Percentiles rank a stretch among this genome's conserved stretches.
phyloP scores from a whole-genome alignment of 202 grass and related monocot species.

The Musa balbisiana region DNA sequence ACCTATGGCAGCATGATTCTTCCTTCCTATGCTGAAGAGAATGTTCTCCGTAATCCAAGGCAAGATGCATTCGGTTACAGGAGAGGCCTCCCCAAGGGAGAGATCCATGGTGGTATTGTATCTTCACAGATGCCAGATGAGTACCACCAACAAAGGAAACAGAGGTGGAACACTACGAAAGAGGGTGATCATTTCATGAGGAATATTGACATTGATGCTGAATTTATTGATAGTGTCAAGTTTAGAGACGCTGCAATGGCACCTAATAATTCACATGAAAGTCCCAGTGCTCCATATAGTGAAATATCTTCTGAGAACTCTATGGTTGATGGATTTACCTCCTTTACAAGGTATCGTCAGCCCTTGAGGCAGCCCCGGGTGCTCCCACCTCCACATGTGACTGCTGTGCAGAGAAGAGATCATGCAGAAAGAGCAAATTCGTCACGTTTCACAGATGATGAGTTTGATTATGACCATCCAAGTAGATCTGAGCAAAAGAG shows the following conservation, averaged over 20 bases:
- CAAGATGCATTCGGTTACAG: conserved; percentile 32
- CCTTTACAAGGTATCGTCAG: conserved; percentile 57
- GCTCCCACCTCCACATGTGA: conserved; percentile 51
- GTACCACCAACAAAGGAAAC: conserved; percentile 43
- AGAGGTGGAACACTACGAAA: conserved; percentile 49
- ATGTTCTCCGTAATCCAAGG: conserved; percentile 32
- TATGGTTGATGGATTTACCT: conserved; percentile 46
- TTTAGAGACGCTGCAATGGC: conserved; percentile 63
- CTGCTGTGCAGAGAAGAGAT: conserved; percentile 45
- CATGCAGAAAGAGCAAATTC: conserved; percentile 33
- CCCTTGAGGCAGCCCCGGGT: conserved; percentile 63
- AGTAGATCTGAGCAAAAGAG: conserved; percentile 46
- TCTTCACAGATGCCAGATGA: conserved; percentile 41
- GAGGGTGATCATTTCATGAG: conserved; percentile 54
- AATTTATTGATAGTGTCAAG: conserved; percentile 47
- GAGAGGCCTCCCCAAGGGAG: conserved; percentile 45
- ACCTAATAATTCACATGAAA: conserved; percentile 47
- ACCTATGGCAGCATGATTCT: conserved; percentile 33
- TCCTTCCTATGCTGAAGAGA: conserved; percentile 50
- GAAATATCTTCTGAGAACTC: conserved; percentile 49
- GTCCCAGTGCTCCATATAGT: conserved; percentile 42
- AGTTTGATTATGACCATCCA: conserved; percentile 24
- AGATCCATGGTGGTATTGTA: conserved; percentile 44
- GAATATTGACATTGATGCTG: conserved; percentile 47
- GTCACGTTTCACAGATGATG: conserved; percentile 40